Percentiles rank a stretch among this genome's conserved stretches.
Evolutionary conservation across 2,329 filamentous ascomycete species (phyloP).

Genomic region (Clonostachys chloroleuca): DNA sequence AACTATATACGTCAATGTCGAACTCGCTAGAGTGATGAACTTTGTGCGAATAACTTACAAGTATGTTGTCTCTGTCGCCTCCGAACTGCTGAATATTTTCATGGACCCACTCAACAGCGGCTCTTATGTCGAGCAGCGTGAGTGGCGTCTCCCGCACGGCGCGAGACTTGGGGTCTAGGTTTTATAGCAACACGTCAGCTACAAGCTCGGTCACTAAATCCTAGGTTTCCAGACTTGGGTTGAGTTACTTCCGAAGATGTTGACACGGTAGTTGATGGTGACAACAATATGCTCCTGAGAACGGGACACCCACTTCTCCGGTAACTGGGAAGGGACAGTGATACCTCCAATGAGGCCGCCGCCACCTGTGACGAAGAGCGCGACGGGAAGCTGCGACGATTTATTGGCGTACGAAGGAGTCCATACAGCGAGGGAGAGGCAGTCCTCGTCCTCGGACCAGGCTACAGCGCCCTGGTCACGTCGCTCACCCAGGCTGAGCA

Average conservation of each 20-base stretch:
- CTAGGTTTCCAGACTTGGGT: no score
- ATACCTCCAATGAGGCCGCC: constrained; percentile 36
- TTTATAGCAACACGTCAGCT: no score
- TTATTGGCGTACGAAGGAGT: constrained; percentile 17
- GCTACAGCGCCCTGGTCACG: no score
- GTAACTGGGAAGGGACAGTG: constrained; percentile 38
- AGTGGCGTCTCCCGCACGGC: no score
- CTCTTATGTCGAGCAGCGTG: constrained; percentile 13
- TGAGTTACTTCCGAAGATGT: constrained; percentile 24
- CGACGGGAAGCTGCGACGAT: constrained; percentile 22
- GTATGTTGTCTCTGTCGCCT: constrained; percentile 7
- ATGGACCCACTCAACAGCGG: constrained; percentile 21
- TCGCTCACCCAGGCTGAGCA: no score
- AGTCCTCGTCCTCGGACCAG: constrained; percentile 22
- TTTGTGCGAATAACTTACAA: no score
- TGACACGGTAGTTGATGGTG: constrained; percentile 39
- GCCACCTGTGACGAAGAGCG: constrained; percentile 42
- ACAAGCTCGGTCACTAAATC: no score
- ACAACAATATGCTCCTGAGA: constrained; percentile 34
- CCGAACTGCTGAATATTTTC: constrained; percentile 22
- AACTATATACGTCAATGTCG: constrained; percentile 17
- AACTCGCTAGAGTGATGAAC: no score
- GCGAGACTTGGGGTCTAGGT: no score
- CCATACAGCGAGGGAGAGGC: constrained; percentile 40
- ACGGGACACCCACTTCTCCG: constrained; percentile 32